These are phyloP conservation scores for Sugiyamaella sp. DNA, from an alignment of 1,139 yeast species.

Conservation along the genomic window DNA sequence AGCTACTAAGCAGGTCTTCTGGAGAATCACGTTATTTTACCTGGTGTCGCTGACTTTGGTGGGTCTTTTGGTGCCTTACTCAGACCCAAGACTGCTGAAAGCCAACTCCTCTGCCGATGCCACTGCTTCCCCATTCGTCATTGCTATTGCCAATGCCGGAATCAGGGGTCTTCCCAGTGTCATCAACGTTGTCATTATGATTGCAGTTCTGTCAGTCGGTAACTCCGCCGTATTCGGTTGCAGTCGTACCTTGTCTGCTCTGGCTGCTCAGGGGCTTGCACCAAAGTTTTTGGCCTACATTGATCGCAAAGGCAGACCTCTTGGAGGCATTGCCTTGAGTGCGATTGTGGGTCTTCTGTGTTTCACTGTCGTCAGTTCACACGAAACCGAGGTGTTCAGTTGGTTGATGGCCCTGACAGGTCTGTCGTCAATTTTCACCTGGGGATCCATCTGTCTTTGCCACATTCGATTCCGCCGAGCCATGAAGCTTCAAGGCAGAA, in stretches of 20 bases:
- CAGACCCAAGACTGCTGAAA: conserved; percentile 49
- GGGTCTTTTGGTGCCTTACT: conserved; percentile 66
- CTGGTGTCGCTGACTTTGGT: conserved; percentile 59
- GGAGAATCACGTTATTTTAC: conserved; percentile 70
- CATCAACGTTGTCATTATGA: conserved; percentile 70
- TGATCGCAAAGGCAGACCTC: conserved; percentile 75
- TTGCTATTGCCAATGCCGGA: conserved; percentile 62
- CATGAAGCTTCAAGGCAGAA: conserved; percentile 64
- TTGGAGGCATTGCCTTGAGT: conserved; percentile 63
- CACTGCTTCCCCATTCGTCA: conserved; percentile 73
- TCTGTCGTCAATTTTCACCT: conserved; percentile 78
- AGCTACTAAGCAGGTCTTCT: conserved; percentile 72
- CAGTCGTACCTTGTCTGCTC: conserved; percentile 78
- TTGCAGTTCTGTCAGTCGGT: conserved; percentile 71
- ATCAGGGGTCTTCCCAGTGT: conserved; percentile 66
- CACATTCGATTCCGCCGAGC: conserved; percentile 82
- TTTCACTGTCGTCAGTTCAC: conserved; percentile 66
- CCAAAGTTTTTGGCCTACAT: conserved; percentile 74
- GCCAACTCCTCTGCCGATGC: conserved; percentile 52
- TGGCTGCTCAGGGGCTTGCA: conserved; percentile 81
- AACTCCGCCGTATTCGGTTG: conserved; percentile 78
- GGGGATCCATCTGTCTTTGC: conserved; percentile 77
- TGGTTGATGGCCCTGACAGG: conserved; percentile 88
- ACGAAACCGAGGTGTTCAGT: conserved; percentile 65
- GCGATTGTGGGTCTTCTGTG: conserved; percentile 66